phyloP scores from a whole-genome alignment of 2,329 filamentous ascomycete genomes.

The Lachnellula hyalina region DNA sequence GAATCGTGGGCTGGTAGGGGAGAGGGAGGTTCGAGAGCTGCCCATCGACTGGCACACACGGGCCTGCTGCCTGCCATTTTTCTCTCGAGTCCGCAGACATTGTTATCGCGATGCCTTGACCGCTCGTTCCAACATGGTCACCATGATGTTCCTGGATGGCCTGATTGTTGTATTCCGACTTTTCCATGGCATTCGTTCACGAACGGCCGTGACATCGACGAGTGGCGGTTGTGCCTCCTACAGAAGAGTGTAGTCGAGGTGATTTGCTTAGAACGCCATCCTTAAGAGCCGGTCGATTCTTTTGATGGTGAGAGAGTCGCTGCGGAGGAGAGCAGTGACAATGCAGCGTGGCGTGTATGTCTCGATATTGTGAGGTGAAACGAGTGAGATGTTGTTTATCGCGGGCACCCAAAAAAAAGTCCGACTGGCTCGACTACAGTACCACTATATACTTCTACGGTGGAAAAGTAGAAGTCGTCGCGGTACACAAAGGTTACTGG shows the following conservation, averaged over 20 bases:
- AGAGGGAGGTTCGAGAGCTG: not conserved
- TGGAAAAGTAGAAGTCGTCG: no score
- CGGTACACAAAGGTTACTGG: no score
- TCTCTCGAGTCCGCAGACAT: constrained; percentile 20
- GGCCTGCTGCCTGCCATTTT: constrained; percentile 4
- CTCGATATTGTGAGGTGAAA: not conserved
- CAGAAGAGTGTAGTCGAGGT: constrained; percentile 14
- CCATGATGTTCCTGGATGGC: constrained; percentile 18
- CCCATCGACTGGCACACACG: not conserved
- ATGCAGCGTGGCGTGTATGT: not conserved
- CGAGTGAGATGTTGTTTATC: not conserved
- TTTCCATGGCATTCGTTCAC: constrained; percentile 26
- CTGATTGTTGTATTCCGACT: constrained; percentile 17
- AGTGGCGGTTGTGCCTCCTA: constrained; percentile 13
- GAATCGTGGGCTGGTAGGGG: not conserved
- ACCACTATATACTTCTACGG: no score
- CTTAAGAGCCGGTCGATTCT: constrained; percentile 13
- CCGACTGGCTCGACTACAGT: not conserved
- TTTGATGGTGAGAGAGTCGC: constrained; percentile 3
- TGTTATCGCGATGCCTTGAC: constrained; percentile 15
- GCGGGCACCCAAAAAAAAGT: not conserved
- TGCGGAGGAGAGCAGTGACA: not conserved
- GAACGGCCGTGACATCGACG: constrained; percentile 21
- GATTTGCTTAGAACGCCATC: constrained; percentile 23
- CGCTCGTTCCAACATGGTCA: constrained; percentile 18